Conservation (phyloP, 2,329 filamentous ascomycete species). For the Epicoccum sorghinum region DNA sequence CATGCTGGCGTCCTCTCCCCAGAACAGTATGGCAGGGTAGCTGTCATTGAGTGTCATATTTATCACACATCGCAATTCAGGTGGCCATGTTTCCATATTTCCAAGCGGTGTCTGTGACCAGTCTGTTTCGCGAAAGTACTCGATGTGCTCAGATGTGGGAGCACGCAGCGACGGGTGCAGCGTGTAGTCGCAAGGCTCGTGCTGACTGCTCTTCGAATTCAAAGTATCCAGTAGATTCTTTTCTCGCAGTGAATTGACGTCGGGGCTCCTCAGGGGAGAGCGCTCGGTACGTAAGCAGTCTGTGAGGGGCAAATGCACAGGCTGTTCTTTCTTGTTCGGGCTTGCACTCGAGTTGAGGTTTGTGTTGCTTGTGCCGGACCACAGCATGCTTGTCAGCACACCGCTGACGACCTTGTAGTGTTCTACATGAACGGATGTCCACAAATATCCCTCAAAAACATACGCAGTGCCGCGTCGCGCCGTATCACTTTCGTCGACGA, state of each 20-base stretch:
- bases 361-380: conserved; percentile 12
- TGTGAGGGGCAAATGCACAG: conserved; percentile 47
- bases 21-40: conserved; percentile 66
- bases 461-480: conserved; percentile 23
- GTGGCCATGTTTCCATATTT: conserved; percentile 71
- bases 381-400: conserved; percentile 15
- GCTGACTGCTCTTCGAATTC: conserved; percentile 4
- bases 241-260: background rate
- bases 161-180: conserved; percentile 14
- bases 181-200: conserved; percentile 24
- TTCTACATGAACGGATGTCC: conserved; percentile 32
- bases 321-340: conserved; percentile 42
- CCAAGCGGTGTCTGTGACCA: conserved; percentile 76
- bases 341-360: background rate
- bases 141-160: conserved; percentile 68
- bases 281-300: background rate
- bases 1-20: conserved; percentile 47
- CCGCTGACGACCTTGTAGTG: conserved; percentile 41
- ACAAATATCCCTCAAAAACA: conserved; percentile 34
- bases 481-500: conserved; percentile 16
- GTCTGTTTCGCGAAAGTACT: conserved; percentile 70
- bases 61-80: conserved; percentile 73
- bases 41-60: conserved; percentile 70
- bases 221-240: background rate
- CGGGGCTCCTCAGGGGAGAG: background rate